Evolutionary conservation across 169 alveolate species (phyloP).

Genomic region (Besnoitia besnoiti): DNA sequence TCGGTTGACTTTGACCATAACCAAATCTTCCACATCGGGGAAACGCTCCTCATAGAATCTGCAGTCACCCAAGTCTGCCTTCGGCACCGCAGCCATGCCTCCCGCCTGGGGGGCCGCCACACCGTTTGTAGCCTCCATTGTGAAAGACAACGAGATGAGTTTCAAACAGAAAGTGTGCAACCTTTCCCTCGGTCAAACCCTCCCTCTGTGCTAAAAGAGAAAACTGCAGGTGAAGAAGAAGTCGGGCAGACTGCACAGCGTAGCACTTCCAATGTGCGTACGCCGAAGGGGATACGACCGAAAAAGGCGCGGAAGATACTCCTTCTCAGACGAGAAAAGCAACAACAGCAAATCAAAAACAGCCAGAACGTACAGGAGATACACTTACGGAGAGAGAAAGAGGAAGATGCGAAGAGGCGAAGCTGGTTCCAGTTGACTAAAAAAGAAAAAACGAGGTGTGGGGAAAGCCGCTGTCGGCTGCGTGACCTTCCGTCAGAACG

Average conservation of each 20-base stretch:
- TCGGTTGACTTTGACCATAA: conserved; percentile 86
- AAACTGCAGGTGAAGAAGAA: no score
- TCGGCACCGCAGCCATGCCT: conserved; percentile 12
- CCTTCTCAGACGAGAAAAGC: no score
- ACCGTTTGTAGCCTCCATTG: neutral
- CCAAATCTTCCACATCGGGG: conserved; percentile 71
- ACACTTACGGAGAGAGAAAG: neutral
- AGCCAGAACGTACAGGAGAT: neutral
- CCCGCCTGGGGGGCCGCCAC: neutral
- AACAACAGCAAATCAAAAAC: no score
- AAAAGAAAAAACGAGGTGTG: neutral
- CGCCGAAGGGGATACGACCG: neutral
- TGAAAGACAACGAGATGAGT: no score
- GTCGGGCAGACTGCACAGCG: neutral
- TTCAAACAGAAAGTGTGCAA: no score
- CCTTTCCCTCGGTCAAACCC: no score
- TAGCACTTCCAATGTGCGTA: neutral
- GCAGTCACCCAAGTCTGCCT: conserved; percentile 63
- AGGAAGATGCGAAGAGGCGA: neutral
- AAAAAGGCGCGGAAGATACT: no score
- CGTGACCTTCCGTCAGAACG: neutral
- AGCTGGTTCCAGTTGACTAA: no score
- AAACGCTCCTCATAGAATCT: conserved; percentile 68
- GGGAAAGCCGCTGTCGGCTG: neutral
- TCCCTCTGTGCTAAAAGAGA: no score